Evolutionary conservation across 2,329 filamentous ascomycete genomes (phyloP), one percentile per base, ranked within the genome.

Genomic region (Colletotrichum limetticola): DNA sequence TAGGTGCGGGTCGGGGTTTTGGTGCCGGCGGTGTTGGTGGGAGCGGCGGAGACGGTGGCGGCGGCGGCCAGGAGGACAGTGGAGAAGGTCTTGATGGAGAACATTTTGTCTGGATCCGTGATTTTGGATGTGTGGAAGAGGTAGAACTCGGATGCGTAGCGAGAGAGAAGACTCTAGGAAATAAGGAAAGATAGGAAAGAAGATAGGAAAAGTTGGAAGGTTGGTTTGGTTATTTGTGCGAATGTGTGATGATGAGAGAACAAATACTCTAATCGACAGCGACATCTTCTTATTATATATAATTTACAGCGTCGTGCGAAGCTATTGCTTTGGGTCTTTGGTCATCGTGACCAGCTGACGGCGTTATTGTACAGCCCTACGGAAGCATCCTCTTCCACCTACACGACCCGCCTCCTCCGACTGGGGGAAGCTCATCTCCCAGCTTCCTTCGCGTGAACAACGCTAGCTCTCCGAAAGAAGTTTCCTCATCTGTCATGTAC

Each of bases 1-100:
- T 78, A 78, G n/a, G 83, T 84, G 71, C 75, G 77, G 71, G 83
- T 79, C 55, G 80, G 77, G 56, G 46, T 64, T 56, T 74, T 76
- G 11, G 80, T 82, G 22, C 42, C 66, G 46, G 77, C 57, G 24
- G 84, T 83, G 49, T 80, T 78, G 30, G 78, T 79, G 30, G 82
- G 80, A 1, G 79, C 78, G 60, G 80, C 79, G 55, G 75, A 74
- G 70, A 79, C 77, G 49, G 76, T 77, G 65, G 76, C 76, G 53
- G 76, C 74, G 61, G 76, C 74, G 62, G 61, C 64, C 55, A 81
- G 75, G 46, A 83, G 73, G 71, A 78, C 53, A 53, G 78, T 64
- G 61, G 78, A 71, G 70, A 81, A 24, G 49, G 77, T 76, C 68
- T 79, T 81, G 52, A 74, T n/a, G 65, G 79, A 74, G 75, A 82